phyloP scores from a whole-genome alignment of 495 filamentous ascomycete genomes.

The Aspergillus saccharolyticus region DNA sequence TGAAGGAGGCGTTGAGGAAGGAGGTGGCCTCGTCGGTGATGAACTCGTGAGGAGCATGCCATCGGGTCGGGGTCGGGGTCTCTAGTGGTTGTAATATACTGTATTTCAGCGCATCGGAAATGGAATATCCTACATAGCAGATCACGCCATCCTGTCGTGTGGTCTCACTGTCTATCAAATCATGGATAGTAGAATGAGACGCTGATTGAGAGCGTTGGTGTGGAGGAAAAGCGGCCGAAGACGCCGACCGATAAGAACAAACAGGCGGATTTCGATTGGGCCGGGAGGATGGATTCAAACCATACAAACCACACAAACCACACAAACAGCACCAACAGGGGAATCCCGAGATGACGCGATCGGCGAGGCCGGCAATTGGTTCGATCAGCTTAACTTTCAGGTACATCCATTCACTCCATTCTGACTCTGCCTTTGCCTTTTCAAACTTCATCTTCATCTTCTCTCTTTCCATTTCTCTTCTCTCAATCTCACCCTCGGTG shows the following conservation, averaged over 20 bases:
- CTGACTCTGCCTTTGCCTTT: not conserved
- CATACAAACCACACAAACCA: not conserved
- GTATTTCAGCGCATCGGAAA: too few relatives aligned
- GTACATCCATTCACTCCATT: not conserved
- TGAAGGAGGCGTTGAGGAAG: slow-evolving; percentile 77
- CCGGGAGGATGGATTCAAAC: too few relatives aligned
- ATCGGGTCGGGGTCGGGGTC: too few relatives aligned
- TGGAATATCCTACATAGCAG: too few relatives aligned
- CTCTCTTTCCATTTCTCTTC: not conserved
- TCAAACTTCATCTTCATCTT: not conserved
- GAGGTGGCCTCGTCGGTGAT: slow-evolving; percentile 40
- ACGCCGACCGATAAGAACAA: not conserved
- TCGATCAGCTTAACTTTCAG: not conserved
- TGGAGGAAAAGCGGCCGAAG: too few relatives aligned
- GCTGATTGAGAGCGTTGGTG: too few relatives aligned
- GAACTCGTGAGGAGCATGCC: not conserved
- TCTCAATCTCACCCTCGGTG: not conserved
- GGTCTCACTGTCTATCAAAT: too few relatives aligned
- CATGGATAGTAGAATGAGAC: too few relatives aligned
- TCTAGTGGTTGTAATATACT: too few relatives aligned
- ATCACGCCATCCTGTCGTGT: too few relatives aligned
- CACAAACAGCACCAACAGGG: not conserved
- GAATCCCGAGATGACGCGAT: not conserved
- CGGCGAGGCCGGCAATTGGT: not conserved
- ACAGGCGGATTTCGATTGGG: too few relatives aligned